Percentiles rank a stretch among this genome's conserved stretches.
These are phyloP conservation scores for Naegleria gruberi DNA, from an alignment of 208 protist genomes.

Conservation along the genomic window DNA sequence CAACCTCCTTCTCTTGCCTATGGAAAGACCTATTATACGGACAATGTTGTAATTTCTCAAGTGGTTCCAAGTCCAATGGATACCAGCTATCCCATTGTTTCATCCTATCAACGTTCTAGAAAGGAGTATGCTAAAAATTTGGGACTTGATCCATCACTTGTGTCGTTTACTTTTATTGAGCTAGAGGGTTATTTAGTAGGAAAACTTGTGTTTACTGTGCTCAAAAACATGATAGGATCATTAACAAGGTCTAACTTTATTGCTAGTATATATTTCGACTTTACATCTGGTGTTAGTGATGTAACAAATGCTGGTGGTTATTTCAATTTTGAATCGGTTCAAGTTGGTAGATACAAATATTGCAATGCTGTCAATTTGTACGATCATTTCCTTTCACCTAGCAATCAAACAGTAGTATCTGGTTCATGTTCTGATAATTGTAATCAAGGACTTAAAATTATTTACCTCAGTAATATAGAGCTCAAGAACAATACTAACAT, in stretches of 20 bases:
- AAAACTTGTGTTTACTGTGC: neutral
- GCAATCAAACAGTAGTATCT: too few species aligned
- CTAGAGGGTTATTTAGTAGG: neutral
- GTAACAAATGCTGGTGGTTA: neutral
- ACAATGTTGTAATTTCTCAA: neutral
- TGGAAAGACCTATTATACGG: neutral
- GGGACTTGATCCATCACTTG: too few species aligned
- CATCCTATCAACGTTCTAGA: neutral
- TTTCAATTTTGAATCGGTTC: neutral
- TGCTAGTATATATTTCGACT: neutral
- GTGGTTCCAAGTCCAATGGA: neutral
- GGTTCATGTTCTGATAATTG: neutral
- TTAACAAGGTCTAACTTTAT: neutral
- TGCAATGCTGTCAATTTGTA: neutral
- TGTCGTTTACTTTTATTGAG: neutral
- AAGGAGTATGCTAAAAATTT: neutral
- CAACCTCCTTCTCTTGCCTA: neutral
- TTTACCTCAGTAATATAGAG: neutral
- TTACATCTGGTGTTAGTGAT: neutral
- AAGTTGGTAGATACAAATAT: neutral
- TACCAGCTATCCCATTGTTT: neutral
- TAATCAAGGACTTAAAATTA: neutral
- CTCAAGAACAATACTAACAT: neutral
- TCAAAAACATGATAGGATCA: neutral
- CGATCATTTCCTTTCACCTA: neutral